Evolutionary conservation across 73 alveolate genomes (phyloP).

Genomic region (Paramecium biaurelia): DNA sequence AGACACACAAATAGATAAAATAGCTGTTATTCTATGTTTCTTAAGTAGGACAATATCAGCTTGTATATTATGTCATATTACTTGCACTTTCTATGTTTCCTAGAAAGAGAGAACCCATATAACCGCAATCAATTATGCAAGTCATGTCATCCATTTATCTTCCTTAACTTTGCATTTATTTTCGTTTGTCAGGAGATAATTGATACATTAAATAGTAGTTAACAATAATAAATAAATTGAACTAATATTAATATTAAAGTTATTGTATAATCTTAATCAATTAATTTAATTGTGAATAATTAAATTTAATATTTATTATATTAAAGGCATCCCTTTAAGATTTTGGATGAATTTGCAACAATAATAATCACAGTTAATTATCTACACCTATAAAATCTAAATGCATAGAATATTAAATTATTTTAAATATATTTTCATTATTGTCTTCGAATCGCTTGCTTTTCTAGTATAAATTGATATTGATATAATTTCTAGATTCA

Average conservation of each 20-base stretch:
- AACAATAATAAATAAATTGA: background rate
- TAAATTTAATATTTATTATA: background rate
- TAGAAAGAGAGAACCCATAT: background rate
- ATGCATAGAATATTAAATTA: no score
- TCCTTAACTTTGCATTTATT: background rate
- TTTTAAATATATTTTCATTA: no score
- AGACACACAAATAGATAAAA: constrained; percentile 5
- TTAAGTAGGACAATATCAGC: background rate
- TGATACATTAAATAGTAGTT: background rate
- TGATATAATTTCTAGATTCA: no score
- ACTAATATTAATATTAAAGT: background rate
- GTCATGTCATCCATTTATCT: constrained; percentile 13
- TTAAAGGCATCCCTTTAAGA: background rate
- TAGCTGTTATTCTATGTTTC: background rate
- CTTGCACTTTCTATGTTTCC: constrained; percentile 24
- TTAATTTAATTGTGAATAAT: background rate
- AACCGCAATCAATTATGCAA: background rate
- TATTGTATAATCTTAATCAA: background rate
- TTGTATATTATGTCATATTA: background rate
- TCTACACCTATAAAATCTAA: no score
- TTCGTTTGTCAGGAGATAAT: background rate
- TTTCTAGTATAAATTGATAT: no score
- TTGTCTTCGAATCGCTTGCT: no score
- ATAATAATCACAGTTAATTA: background rate
- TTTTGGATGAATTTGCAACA: background rate